Evolutionary conservation across 1,284 basidiomycete species (phyloP), one percentile per base, ranked within the genome.

Genomic region (Apiotrichum domesticum): DNA sequence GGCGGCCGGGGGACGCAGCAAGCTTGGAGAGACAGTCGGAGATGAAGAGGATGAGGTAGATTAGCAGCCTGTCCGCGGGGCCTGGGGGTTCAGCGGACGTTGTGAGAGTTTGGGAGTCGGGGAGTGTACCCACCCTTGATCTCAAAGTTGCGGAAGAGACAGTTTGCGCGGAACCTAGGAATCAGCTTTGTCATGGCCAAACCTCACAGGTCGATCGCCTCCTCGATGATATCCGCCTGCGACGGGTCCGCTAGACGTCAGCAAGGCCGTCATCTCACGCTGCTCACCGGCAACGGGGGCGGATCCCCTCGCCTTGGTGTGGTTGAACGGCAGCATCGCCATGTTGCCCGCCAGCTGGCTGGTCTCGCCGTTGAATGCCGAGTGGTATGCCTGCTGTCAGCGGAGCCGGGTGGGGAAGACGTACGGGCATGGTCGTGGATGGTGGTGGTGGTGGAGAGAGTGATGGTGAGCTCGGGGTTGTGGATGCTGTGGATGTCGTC

Each of bases 81-180:
- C 96, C 74, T 76, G 55, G 7, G 15, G 3, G 21, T 21, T 21
- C 21, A 21, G 21, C 21, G 21, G 21, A 21, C 21, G 21, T 21
- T 21, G 21, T 21, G 21, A 21, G 21, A 21, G 21, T 21, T 21
- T 21, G 21, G 21, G 21, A 21, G 21, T 21, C 21, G 21, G 21
- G 21, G 21, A 43, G 32, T 39, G 5, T n/a, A 64, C 68, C 21
- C 49, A 73, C 75, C 91, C 78, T 98, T 97, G 84, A 99, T 98
- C 81, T 99, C 96, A 73, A 98, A 99, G 81, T 98, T 98, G 71
- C 96, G 88, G 80, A 99, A 99, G 61, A 99, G 87, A 47, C 93
- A 96, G 79, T 99, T 99, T 72, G 96, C 94, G 51, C 96, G 88
- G 80, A 99, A 99, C 57, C 73, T 74, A 44, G 21, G 21, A 21